Evolutionary conservation across 1,139 yeast genomes (phyloP), one percentile per base, ranked within the genome.

Genomic region (Saccharomyces uvarum): DNA sequence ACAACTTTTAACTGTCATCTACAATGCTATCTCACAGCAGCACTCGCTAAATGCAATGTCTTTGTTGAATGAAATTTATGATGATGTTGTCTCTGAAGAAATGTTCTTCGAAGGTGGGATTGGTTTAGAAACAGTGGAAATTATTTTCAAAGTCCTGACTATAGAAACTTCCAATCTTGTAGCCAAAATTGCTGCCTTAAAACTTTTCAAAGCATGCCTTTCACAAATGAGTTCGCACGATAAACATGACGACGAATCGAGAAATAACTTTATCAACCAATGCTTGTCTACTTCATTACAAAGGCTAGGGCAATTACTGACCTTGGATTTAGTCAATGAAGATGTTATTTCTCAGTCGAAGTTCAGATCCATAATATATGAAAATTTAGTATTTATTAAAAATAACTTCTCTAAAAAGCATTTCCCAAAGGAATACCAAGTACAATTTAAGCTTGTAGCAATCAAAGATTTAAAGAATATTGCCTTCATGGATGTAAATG

Each of bases 11-110:
- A 71, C 73, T 21, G 65, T 70, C 13, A 67, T 87, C 51, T 81
- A 81, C 63, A 63, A 68, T 19, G 71, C 75, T 51, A 64, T 75
- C 33, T 56, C 68, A 11, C 71, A 80, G 3, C 67, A 71, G 38
- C 68, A 72, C 29, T 61, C 75, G 56, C 57, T 84, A 47, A 96
- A 95, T 7, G 89, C 91, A 0, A 70, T 91, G 55, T 70, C 80
- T 1, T 83, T 90, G 19, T 73, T 93, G 59, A 83, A 81, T 60
- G 97, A 91, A 57, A 76, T 93, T 33, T 84, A 90, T 59, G 95
- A 87, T 66, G 97, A 91, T 65, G 77, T 90, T 53, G 82, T 93
- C 41, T 80, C 93, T 0, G 97, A 89, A 55, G 89, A 84, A 47
- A 95, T 88, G 70, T 91, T 91, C 66, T 87, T 90, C 77, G 84